Evolutionary conservation across 2,329 filamentous ascomycete genomes (phyloP), one percentile per base, ranked within the genome.

Genomic region (Curvularia eragrostidis): DNA sequence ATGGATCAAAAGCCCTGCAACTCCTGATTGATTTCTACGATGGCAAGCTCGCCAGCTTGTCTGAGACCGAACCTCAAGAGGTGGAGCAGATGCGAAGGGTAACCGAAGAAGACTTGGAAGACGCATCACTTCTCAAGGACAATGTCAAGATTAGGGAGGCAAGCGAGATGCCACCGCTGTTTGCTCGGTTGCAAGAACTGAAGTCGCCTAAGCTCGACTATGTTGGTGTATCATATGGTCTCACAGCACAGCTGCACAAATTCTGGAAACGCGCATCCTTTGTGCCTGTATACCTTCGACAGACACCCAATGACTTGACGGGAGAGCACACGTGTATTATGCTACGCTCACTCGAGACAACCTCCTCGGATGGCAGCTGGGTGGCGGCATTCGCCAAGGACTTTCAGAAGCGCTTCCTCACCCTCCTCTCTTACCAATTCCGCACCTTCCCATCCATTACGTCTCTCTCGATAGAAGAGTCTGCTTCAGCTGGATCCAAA

Each of bases 301-400:
- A 99, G 80, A 99, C 96, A 2, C 84, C 95, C 50, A 99, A 98
- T 74, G 95, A 98, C 56, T 83, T 99, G 44, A 99, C 96, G 0
- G 95, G 95, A 54, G 95, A 99, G 78, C 95, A 99, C 75, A 97
- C 95, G 0, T 97, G 93, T 74, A 94, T 99, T 26, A 99, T 99
- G 96, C 84, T 99, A 48, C 87, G 92, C 56, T 90, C 93, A 1
- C 83, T 99, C 2, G 77, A 82, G 49, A 78, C 78, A 0, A 79
- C 81, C 24, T 75, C 78, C 26, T 72, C 72, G 1, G 76, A 87
- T 41, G 92, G 97, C 66, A 87, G 86, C 69, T 98, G 95, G 95
- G 87, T 98, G 0, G 91, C 91, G 15, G 92, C 93, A 2, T 99
- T 96, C 72, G 86, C 94, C 3, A 87, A 90, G 61, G 95, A 99